Percentiles rank a stretch among this genome's conserved stretches.
phyloP scores from a whole-genome alignment of 805 yeast species.

The Sungouiella blattae region DNA sequence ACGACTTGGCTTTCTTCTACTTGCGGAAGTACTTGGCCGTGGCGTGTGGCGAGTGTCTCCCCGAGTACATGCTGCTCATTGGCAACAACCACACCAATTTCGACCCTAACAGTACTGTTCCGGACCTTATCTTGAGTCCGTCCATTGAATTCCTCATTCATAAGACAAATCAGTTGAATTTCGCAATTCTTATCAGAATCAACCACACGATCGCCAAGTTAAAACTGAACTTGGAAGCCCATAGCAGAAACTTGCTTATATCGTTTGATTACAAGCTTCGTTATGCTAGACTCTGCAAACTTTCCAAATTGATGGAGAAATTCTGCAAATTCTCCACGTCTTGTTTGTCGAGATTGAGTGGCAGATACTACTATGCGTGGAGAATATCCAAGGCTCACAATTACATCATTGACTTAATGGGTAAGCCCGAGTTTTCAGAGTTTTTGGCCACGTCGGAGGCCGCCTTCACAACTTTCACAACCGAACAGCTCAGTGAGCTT shows the following conservation, averaged over 20 bases:
- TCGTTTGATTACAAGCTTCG: constrained; percentile 18
- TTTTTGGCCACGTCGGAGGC: background rate
- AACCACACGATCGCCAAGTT: constrained; percentile 20
- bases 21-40: constrained; percentile 27
- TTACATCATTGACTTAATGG: constrained; percentile 5
- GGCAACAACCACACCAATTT: constrained; percentile 32
- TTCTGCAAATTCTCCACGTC: constrained; percentile 6
- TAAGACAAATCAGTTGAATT: constrained; percentile 26
- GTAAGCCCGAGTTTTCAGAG: constrained; percentile 2
- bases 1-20: constrained; percentile 30
- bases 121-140: constrained; percentile 43
- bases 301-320: constrained; percentile 38
- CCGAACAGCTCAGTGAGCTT: constrained; percentile 7
- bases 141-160: constrained; percentile 30
- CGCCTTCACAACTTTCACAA: constrained; percentile 1
- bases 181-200: constrained; percentile 23
- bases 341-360: constrained; percentile 11
- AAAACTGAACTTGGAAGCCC: constrained; percentile 17
- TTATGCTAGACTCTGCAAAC: constrained; percentile 20
- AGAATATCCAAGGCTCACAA: constrained; percentile 9
- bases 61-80: constrained; percentile 29
- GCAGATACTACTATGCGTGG: constrained; percentile 17
- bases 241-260: constrained; percentile 14
- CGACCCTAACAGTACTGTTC: constrained; percentile 29
- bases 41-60: constrained; percentile 26